Percentiles rank a stretch among this genome's conserved stretches.
phyloP scores from a whole-genome alignment of 768 basidiomycete species.

The Serendipita sp. region DNA sequence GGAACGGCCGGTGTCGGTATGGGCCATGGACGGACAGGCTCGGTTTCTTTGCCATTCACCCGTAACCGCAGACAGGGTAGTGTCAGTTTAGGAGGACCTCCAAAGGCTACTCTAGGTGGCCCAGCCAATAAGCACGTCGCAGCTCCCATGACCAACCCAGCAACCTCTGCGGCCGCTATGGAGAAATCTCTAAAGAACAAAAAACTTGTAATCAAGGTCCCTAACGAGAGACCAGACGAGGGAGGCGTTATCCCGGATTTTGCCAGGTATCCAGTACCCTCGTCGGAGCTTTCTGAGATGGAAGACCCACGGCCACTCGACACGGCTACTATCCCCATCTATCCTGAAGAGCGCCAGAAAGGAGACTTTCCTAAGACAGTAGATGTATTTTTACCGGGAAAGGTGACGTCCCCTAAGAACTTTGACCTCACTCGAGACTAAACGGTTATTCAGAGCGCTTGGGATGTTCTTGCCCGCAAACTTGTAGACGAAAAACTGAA shows the following conservation, averaged over 20 bases:
- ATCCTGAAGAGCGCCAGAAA: constrained; percentile 44
- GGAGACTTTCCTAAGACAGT: constrained; percentile 43
- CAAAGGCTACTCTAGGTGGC: constrained; percentile 74
- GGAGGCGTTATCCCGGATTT: constrained; percentile 19
- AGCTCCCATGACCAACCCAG: constrained; percentile 22
- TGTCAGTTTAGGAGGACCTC: constrained; percentile 69
- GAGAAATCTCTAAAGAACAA: constrained; percentile 31
- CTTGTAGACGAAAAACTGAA: constrained; percentile 71
- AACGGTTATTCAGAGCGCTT: constrained; percentile 35
- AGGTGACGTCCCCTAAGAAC: constrained; percentile 28
- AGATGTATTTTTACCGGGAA: constrained; percentile 71
- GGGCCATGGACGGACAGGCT: constrained; percentile 1
- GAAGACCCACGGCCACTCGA: constrained; percentile 22
- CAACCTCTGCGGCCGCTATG: constrained; percentile 15
- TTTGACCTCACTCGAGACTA: constrained; percentile 9
- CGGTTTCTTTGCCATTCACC: constrained; percentile 31
- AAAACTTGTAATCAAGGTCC: constrained; percentile 55
- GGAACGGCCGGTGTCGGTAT: neutral
- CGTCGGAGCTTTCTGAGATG: constrained; percentile 33
- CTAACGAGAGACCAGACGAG: constrained; percentile 38
- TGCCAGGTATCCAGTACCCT: constrained; percentile 40
- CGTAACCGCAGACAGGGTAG: constrained; percentile 49
- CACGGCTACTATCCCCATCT: constrained; percentile 32
- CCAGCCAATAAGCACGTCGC: constrained; percentile 55
- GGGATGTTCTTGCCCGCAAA: constrained; percentile 54